Evolutionary conservation across 1,284 basidiomycete species (phyloP), one percentile per base, ranked within the genome.

Genomic region (Irpex sp.): DNA sequence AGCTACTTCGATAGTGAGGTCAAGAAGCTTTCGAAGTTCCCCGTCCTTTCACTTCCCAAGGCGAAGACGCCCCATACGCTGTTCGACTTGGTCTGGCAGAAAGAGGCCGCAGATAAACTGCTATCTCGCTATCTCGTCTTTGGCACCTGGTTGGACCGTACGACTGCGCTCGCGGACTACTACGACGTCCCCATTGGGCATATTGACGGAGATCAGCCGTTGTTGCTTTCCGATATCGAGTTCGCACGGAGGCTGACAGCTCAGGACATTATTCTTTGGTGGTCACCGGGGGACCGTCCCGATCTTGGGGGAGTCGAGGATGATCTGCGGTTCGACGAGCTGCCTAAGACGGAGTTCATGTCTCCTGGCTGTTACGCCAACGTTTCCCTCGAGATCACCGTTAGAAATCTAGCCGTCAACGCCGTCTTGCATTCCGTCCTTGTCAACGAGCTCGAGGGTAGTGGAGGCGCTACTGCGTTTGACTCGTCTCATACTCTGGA

Each of bases 371-470:
- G 89, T 62, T 98, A 97, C 75, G 88, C 92, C 5, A 97, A 97
- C 60, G 97, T 98, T 17, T 96, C 94, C 65, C 81, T 99, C 37
- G 94, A 98, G 68, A 80, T 99, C 64, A 89, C 91, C 5, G 82
- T 99, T 9, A 87, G 92, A 33, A 97, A 99, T 75, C 83, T 99
- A 11, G 96, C 97, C 0, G 91, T 99, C 66, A 92, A 99, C 72
- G 89, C 97, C 0, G 92, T 99, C 6, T 80, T 99, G 9, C 97
- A 98, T 49, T 97, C 96, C 0, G 87, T 96, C 8, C 82, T 95
- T 61, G 94, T 99, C 66, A 98, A 99, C 77, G 97, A 99, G 73
- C 84, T 98, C 71, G 97, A 99, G 77, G 97, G 97, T 2, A 93
- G 90, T 64, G 90, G 93, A 0, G 94, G 94, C 2, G 84, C 94